Evolutionary conservation across 306 rosid genomes (phyloP).

Genomic region (Pachyrhizus erosus): DNA sequence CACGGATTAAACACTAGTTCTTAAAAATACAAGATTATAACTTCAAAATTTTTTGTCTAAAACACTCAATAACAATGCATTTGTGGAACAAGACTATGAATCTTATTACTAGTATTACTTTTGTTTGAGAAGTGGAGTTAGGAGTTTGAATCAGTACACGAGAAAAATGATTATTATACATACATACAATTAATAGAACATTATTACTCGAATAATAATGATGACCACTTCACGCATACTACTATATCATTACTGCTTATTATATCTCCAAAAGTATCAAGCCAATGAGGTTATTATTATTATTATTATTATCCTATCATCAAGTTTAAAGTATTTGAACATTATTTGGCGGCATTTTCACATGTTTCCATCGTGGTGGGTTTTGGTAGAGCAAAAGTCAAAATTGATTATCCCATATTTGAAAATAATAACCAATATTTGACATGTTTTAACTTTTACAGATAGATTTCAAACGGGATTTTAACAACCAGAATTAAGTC

Average conservation of each 20-base stretch:
- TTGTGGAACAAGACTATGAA: too few species aligned
- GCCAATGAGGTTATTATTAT: not conserved
- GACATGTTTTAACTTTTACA: not conserved
- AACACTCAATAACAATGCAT: too few species aligned
- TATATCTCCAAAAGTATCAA: not conserved
- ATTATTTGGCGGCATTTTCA: slow-evolving; percentile 5
- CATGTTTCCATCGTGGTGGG: not conserved
- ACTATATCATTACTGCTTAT: not conserved
- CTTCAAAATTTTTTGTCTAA: too few species aligned
- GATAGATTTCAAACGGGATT: not conserved
- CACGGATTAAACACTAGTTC: too few species aligned
- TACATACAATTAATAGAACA: not conserved
- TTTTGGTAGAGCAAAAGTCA: slow-evolving; percentile 21
- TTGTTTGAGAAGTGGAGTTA: not conserved
- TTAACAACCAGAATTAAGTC: not conserved
- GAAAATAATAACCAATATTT: not conserved
- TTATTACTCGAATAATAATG: not conserved
- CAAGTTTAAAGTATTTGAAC: slow-evolving; percentile 16
- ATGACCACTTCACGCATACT: not conserved
- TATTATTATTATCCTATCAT: not conserved
- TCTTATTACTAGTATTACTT: not conserved
- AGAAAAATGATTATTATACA: not conserved
- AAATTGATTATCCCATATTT: not conserved
- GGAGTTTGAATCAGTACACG: not conserved
- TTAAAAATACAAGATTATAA: too few species aligned